Evolutionary conservation across 2,329 filamentous ascomycete species (phyloP).

Genomic region (Aquanectria penicillioides): DNA sequence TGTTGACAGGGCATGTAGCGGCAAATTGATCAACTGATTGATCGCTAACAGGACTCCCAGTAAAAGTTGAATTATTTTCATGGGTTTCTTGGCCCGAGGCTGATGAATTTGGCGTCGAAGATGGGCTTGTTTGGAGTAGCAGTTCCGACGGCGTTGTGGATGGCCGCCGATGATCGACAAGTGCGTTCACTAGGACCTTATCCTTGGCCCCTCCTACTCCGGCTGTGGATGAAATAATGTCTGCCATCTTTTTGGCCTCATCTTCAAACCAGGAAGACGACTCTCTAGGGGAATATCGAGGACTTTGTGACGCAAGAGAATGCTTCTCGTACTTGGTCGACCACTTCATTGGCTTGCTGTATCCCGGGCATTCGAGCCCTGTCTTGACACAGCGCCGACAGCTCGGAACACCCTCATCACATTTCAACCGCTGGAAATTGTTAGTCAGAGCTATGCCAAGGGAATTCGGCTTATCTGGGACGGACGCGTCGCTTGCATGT

Average conservation of each 20-base stretch:
- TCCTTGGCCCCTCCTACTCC: no score
- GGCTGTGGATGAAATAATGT: not conserved
- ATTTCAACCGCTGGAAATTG: slow-evolving; percentile 25
- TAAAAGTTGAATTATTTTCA: not conserved
- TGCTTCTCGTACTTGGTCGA: slow-evolving; percentile 32
- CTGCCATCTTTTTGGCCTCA: not conserved
- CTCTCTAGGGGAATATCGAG: rapidly evolving
- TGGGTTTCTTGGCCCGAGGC: not conserved
- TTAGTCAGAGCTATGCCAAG: not conserved
- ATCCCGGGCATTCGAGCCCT: slow-evolving; percentile 26
- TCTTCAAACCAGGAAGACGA: not conserved
- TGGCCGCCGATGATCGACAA: no score
- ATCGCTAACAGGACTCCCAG: no score
- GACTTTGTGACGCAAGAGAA: not conserved
- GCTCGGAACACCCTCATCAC: slow-evolving; percentile 27
- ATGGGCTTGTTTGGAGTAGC: no score
- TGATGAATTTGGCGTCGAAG: not conserved
- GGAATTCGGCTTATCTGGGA: not conserved
- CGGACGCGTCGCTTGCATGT: slow-evolving; percentile 27
- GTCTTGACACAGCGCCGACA: slow-evolving; percentile 28
- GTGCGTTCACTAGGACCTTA: no score
- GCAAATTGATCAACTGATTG: not conserved
- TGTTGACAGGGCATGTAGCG: not conserved
- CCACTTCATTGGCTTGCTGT: slow-evolving; percentile 30
- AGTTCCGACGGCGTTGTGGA: no score